Evolutionary conservation across 192 early-diverging fungal species (phyloP), one percentile per base, ranked within the genome.

Genomic region (Martensiomyces pterosporus): DNA sequence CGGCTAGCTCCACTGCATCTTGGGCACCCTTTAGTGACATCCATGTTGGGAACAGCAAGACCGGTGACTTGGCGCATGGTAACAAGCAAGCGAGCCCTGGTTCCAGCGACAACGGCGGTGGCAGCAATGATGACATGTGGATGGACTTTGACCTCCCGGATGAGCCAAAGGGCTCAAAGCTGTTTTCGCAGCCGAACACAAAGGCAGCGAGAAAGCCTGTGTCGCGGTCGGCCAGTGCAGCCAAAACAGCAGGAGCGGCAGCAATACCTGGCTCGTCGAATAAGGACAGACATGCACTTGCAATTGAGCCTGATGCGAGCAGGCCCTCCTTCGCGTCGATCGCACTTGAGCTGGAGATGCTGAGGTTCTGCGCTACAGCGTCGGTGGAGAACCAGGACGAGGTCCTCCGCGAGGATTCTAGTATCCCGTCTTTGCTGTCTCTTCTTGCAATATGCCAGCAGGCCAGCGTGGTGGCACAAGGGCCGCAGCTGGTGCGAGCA

Each of bases 71-170:
- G n/a, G n/a, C n/a, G n/a, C n/a, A n/a, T n/a, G n/a, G n/a, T n/a
- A n/a, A n/a, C n/a, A 12, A 40, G 16, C 24, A 17, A 38, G 13
- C 24, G 2, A 43, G n/a, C 21, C 25, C n/a, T 13, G 14, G 35
- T 41, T 9, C 10, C 33, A 52, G 23, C 24, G 41, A 49, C 19
- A 43, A 47, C 7, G n/a, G n/a, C n/a, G n/a, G n/a, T n/a, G n/a
- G n/a, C n/a, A n/a, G n/a, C n/a, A n/a, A n/a, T 4, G 53, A 50
- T 10, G 68, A 64, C 38, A 44, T 53, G 55, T 74, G 70, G 70
- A 66, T 74, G 64, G 59, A 63, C 24, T 67, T 74, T 59, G 64
- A 74, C 22, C 32, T 74, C 38, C 70, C 64, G 0, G 70, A 67
- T 12, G 64, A 67, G 42, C 29, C 19, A 15, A 48, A 33, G 22